Base-by-base conservation (phyloP, 108 stramenopile species). In the Nitzschia sp. region DNA sequence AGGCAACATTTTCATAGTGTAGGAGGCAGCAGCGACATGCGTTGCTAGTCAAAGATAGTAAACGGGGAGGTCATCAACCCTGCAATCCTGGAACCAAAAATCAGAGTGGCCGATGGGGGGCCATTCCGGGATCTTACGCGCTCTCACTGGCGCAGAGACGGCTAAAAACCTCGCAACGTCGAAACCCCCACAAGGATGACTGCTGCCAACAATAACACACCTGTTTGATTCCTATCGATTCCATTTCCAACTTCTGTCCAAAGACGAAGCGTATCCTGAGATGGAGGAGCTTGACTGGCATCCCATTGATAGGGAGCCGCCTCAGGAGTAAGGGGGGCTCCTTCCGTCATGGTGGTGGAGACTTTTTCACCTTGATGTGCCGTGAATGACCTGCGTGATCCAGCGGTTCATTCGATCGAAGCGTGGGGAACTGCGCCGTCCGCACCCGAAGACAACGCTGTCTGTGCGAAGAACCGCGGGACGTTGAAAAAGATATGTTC, bases 231-330 rank as follows among this genome's bases (percentile, higher is more conserved):
- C 72, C 85, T 86, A 63, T 89, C 85, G 15, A 92, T 56, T 23
- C 83, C 83, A 29, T 77, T 75, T 2, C 83, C 85, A 19, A 92
- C 91, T 68, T 92, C 91, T 30, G 64, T 57, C 91, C 91, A 92
- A 11, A 89, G 58, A 25, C 79, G 59, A 19, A 85, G 32, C 11
- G 46, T 56, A 18, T 69, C 49, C 4, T 79, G 70, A 13, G 87
- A 70, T 28, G 72, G 62, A 32, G 73, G 74, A 24, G 47, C 27
- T n/a, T 65, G 55, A 32, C 38, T 46, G 11, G 32, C 58, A 46
- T 70, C 73, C 69, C 69, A 77, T 25, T 19, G 31, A 35, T 70
- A 71, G 26, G 69, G 68, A 15, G 35, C 35, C 30, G 68, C 64
- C 31, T 65, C 69, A 28, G n/a, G 36, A 59, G 70, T 47, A 62